Conservation (phyloP, 1,139 yeast genomes). For the Zygosaccharomyces sapae region DNA sequence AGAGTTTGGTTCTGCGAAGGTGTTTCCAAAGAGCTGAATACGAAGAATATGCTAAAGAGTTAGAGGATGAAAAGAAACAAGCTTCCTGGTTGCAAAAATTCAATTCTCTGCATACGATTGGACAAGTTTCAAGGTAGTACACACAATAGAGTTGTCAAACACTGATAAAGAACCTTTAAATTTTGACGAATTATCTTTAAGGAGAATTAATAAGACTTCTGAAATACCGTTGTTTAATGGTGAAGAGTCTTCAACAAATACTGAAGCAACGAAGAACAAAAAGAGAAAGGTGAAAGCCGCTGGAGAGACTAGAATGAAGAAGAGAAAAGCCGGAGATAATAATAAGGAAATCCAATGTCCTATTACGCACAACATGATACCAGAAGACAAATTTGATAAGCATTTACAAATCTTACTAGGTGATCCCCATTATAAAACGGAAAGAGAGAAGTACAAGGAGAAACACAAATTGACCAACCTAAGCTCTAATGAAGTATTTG, state of each 20-base stretch:
- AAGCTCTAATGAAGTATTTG: conserved; percentile 65
- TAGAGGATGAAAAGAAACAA: conserved; percentile 36
- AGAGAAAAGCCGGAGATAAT: conserved; percentile 13
- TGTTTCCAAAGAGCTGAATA: conserved; percentile 60
- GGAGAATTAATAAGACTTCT: conserved; percentile 4
- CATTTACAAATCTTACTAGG: conserved; percentile 69
- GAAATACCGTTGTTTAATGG: conserved; percentile 8
- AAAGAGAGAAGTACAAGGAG: conserved; percentile 58
- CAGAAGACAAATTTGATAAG: conserved; percentile 66
- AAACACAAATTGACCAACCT: conserved; percentile 65
- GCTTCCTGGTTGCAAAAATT: conserved; percentile 41
- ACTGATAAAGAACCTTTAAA: conserved; percentile 58
- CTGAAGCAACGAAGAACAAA: conserved; percentile 29
- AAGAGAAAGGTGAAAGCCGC: conserved; percentile 67
- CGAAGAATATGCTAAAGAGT: conserved; percentile 41
- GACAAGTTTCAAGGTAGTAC: conserved; percentile 75
- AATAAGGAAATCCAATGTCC: conserved; percentile 61
- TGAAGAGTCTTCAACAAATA: conserved; percentile 15
- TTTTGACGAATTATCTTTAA: conserved; percentile 49
- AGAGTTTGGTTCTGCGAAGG: conserved; percentile 42
- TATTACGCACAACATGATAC: conserved; percentile 62
- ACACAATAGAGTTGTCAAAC: conserved; percentile 61
- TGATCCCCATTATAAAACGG: conserved; percentile 75
- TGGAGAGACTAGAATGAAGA: conserved; percentile 58
- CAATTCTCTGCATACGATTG: conserved; percentile 80